phyloP scores from a whole-genome alignment of 768 basidiomycete genomes.

The Phaeotremella fagi region DNA sequence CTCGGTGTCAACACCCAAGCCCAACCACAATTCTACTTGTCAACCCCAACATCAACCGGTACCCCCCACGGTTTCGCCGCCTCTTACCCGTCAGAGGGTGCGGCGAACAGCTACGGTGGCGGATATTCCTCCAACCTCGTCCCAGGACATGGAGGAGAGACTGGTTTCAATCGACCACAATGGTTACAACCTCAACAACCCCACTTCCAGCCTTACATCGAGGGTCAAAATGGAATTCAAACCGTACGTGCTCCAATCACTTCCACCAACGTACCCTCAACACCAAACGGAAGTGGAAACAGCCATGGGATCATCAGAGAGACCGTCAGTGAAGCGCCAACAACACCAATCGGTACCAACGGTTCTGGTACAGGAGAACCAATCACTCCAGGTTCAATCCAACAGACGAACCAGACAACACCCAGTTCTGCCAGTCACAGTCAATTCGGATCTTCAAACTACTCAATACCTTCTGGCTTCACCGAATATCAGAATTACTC shows the following conservation, averaged over 20 bases:
- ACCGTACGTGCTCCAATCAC: background rate
- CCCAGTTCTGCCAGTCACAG: background rate
- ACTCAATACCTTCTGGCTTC: background rate
- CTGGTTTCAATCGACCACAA: background rate
- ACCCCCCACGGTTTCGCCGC: conserved; percentile 42
- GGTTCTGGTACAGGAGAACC: background rate
- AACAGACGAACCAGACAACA: background rate
- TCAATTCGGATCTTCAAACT: background rate
- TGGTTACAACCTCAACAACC: conserved; percentile 8
- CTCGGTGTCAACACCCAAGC: conserved; percentile 12
- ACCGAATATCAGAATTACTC: conserved; percentile 11
- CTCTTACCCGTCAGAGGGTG: conserved; percentile 36
- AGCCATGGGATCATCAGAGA: background rate
- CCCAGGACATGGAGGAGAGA: background rate
- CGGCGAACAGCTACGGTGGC: conserved; percentile 32
- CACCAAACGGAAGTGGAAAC: background rate
- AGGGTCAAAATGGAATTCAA: background rate
- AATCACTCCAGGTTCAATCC: background rate
- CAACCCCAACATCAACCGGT: conserved; percentile 12
- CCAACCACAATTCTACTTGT: conserved; percentile 19
- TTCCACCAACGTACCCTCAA: background rate
- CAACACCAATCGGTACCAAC: no score
- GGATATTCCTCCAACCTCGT: conserved; percentile 12
- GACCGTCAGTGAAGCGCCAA: background rate
- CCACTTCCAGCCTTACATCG: conserved; percentile 1